These are phyloP conservation scores for Apophysomyces elegans DNA, from an alignment of 371 early-diverging fungal species.

Conservation along the genomic window DNA sequence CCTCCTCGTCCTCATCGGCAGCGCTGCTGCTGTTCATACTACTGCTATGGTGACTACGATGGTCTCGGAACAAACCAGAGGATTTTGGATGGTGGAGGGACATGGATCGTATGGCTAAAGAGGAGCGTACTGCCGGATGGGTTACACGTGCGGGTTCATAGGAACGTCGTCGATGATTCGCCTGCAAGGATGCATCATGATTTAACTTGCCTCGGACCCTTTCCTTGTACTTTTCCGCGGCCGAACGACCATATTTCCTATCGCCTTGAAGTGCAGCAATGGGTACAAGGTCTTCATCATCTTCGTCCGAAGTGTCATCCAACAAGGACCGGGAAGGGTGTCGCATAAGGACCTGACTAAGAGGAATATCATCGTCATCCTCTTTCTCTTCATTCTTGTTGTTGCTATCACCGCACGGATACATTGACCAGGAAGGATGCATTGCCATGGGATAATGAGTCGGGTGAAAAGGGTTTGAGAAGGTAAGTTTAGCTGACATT, in stretches of 20 bases:
- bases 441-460: neutral
- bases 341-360: neutral
- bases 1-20: neutral
- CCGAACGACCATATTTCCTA: neutral
- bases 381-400: neutral
- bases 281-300: slow-evolving; percentile 1
- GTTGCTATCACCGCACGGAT: neutral
- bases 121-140: neutral
- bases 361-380: neutral
- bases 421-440: neutral
- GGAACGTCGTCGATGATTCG: neutral
- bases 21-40: no score
- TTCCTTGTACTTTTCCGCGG: slow-evolving; percentile 6
- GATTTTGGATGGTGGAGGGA: neutral
- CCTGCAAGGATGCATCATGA: neutral
- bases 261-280: slow-evolving; percentile 7
- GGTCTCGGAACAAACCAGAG: neutral
- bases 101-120: neutral
- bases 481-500: slow-evolving; percentile 4
- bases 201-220: neutral
- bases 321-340: slow-evolving; percentile 2
- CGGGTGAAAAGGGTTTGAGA: neutral
- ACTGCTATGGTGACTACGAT: no score
- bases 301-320: neutral
- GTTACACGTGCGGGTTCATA: neutral